Base-by-base conservation (phyloP, 441 rosid species). In the Euphorbia celastroides region DNA sequence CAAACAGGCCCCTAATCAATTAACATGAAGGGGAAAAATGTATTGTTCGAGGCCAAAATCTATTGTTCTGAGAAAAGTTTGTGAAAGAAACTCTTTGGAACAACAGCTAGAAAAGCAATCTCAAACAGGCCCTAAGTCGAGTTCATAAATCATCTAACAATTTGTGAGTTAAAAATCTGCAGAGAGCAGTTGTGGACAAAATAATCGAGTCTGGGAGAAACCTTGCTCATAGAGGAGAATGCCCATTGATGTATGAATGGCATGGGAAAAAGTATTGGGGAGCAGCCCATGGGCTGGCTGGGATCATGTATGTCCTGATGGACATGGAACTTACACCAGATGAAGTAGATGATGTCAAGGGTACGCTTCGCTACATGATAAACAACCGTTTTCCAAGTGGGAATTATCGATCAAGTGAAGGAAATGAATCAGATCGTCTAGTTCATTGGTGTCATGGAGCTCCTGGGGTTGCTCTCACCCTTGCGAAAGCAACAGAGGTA, bases 391-490 rank as follows among this genome's bases (percentile, higher is more conserved):
- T 86, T 57, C 82, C 85, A 2, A 80, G 87, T 67, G 88, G 86
- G 27, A 88, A 88, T 73, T 84, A 81, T 68, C 85, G 81, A 4
- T 65, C 85, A 5, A 88, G 85, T 32, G 86, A 84, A 75, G 85
- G 79, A 67, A 88, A 84, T 68, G 62, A 69, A 70, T 77, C 77
- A 6, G 87, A 88, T 81, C 78, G 76, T 66, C 93, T 85, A 58
- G 89, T 88, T 60, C 90, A 88, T 63, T 84, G 90, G 90, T 88
- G 90, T 66, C 93, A 88, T 32, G 90, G 89, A 60, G 88, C 89
- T 68, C 88, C 93, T 1, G 90, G 90, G 20, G 73, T 84, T 44
- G 71, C 85, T 32, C 82, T 88, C 59, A 84, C 87, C 13, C 86
- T 88, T 66, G 80, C 67, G 13, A 86, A 84, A 75, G 93, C 90